Percentiles rank a stretch among this genome's conserved stretches.
Evolutionary conservation across 257 asterid species (phyloP).

Genomic region (Plectranthus barbatus): DNA sequence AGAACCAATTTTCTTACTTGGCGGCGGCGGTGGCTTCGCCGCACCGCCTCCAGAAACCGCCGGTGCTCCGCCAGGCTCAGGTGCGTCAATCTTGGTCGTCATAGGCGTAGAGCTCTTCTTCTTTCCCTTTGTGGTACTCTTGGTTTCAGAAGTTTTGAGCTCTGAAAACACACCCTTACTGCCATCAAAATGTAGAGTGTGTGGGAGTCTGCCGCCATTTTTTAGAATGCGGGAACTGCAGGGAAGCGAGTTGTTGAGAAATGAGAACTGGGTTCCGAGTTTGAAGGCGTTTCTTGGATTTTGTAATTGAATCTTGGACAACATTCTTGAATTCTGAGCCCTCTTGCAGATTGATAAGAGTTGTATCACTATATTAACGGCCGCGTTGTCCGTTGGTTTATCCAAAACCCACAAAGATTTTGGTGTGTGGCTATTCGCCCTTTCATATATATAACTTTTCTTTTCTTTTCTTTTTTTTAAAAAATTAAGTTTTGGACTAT

Average conservation of each 20-base stretch:
- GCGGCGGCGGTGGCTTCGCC: constrained; percentile 20
- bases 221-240: constrained; percentile 14
- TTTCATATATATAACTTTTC: neutral
- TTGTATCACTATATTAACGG: neutral
- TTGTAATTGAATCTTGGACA: constrained; percentile 8
- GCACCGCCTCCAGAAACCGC: constrained; percentile 37
- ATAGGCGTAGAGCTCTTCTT: constrained; percentile 18
- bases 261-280: constrained; percentile 18
- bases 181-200: constrained; percentile 18
- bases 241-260: constrained; percentile 17
- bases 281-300: neutral
- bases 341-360: constrained; percentile 16
- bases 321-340: constrained; percentile 7
- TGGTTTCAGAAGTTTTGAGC: constrained; percentile 36
- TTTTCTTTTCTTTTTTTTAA: too few species aligned
- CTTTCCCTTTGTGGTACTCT: constrained; percentile 9
- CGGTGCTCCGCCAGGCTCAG: constrained; percentile 62
- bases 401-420: constrained; percentile 15
- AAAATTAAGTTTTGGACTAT: neutral
- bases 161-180: constrained; percentile 26
- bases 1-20: constrained; percentile 26
- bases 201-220: constrained; percentile 17
- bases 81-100: constrained; percentile 35
- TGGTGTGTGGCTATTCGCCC: neutral
- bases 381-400: constrained; percentile 20